These are phyloP conservation scores for Paraphoma chrysanthemicola DNA, from an alignment of 2,329 filamentous ascomycete genomes.

Conservation along the genomic window DNA sequence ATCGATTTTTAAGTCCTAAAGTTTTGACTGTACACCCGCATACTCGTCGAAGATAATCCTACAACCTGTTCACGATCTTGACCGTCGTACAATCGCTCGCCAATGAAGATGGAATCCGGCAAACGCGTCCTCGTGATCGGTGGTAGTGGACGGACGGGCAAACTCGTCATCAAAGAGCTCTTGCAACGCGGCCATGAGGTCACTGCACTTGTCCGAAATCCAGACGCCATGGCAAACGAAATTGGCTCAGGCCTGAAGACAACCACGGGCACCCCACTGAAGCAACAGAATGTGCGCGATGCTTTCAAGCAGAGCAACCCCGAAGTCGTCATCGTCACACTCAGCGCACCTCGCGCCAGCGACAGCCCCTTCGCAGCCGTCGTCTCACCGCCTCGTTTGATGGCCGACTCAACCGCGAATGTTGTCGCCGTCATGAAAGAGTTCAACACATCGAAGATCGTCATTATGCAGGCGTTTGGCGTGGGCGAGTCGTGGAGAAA, in stretches of 20 bases:
- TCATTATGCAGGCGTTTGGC: constrained; percentile 61
- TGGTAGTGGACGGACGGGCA: constrained; percentile 57
- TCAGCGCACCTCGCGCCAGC: constrained; percentile 55
- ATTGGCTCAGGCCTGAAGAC: constrained; percentile 44
- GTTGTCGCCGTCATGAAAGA: constrained; percentile 49
- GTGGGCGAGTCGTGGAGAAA: constrained; percentile 55
- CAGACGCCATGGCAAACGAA: constrained; percentile 36
- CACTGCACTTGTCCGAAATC: constrained; percentile 55
- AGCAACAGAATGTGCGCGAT: constrained; percentile 44
- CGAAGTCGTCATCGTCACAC: constrained; percentile 56
- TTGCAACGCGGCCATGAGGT: constrained; percentile 52
- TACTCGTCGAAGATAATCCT: not conserved
- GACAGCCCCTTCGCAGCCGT: constrained; percentile 59
- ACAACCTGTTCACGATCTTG: too few relatives aligned
- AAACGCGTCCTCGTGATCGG: constrained; percentile 57
- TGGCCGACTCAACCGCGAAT: constrained; percentile 54
- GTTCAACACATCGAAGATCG: constrained; percentile 50
- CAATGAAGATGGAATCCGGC: constrained; percentile 1
- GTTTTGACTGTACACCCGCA: too few relatives aligned
- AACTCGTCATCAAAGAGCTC: constrained; percentile 51
- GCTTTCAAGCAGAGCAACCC: constrained; percentile 39
- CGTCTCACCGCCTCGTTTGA: constrained; percentile 54
- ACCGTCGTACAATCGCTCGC: too few relatives aligned
- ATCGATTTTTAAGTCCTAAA: too few relatives aligned
- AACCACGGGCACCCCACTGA: constrained; percentile 48